Conservation (phyloP, 768 basidiomycete species). For the Termitomyces heimii region DNA sequence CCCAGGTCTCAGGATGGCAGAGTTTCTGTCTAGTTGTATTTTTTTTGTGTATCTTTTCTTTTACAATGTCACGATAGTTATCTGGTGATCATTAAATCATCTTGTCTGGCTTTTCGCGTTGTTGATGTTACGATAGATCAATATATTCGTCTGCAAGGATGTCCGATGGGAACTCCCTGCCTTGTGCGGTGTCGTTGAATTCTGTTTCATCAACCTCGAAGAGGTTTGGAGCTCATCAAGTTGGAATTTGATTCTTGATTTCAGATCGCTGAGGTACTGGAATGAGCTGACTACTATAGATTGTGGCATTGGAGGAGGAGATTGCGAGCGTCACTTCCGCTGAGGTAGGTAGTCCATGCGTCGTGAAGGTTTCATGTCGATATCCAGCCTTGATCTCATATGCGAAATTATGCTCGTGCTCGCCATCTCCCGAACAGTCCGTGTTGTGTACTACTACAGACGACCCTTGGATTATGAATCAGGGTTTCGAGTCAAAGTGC, state of each 20-base stretch:
- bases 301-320: too few relatives aligned
- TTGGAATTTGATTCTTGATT: background rate
- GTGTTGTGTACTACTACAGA: too few relatives aligned
- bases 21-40: background rate
- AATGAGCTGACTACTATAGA: too few relatives aligned
- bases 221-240: background rate
- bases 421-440: too few relatives aligned
- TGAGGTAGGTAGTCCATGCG: too few relatives aligned
- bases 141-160: background rate
- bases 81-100: background rate
- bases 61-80: slow-evolving; percentile 1
- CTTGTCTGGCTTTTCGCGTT: background rate
- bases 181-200: background rate
- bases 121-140: background rate
- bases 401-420: too few relatives aligned
- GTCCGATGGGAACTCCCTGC: background rate
- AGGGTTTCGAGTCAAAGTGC: too few relatives aligned
- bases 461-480: too few relatives aligned
- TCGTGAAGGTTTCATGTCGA: too few relatives aligned
- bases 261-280: background rate
- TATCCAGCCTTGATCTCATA: too few relatives aligned
- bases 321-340: too few relatives aligned
- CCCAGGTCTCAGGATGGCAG: background rate
- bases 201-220: background rate
- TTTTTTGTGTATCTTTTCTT: slow-evolving; percentile 1